Percentiles rank a stretch among this genome's conserved stretches.
Conservation (phyloP, 352 stramenopile species). For the Halophytophthora polymorphica region DNA sequence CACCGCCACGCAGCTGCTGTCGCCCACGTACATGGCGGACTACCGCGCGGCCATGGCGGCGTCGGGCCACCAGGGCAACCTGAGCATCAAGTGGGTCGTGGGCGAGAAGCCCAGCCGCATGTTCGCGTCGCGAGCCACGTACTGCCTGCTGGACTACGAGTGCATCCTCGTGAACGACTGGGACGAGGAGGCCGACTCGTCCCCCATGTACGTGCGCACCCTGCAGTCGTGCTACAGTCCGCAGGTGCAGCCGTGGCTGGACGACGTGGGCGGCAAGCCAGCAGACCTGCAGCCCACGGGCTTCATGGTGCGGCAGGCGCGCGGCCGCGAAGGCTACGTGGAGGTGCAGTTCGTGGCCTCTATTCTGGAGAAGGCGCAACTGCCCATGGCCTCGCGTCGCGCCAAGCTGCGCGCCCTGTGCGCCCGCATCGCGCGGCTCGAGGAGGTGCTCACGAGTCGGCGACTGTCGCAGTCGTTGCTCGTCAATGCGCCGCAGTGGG, state of each 20-base stretch:
- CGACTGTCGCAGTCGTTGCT: conserved; percentile 68
- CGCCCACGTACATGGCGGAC: conserved; percentile 41
- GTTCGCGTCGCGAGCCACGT: conserved; percentile 63
- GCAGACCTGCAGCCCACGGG: conserved; percentile 62
- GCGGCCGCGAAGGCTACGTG: conserved; percentile 42
- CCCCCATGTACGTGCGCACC: conserved; percentile 68
- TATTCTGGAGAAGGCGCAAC: conserved; percentile 68
- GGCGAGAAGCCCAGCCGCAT: conserved; percentile 62
- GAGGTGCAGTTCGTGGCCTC: conserved; percentile 76
- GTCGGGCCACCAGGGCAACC: conserved; percentile 50
- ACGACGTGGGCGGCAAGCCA: conserved; percentile 50
- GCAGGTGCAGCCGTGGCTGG: conserved; percentile 58
- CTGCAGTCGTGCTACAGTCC: conserved; percentile 66
- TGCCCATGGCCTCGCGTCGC: conserved; percentile 49
- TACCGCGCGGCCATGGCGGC: conserved; percentile 40
- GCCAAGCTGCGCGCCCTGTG: conserved; percentile 55
- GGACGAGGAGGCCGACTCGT: conserved; percentile 39
- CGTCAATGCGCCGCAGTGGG: conserved; percentile 62
- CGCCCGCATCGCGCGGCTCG: conserved; percentile 54
- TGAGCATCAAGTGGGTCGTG: conserved; percentile 71
- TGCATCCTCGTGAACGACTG: conserved; percentile 76
- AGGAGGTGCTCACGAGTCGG: conserved; percentile 69
- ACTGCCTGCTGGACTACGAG: conserved; percentile 75
- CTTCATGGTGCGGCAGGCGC: conserved; percentile 72
- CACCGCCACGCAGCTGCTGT: conserved; percentile 11